These are phyloP conservation scores for Botrytis tulipae DNA, from an alignment of 2,329 filamentous ascomycete genomes.

Conservation along the genomic window DNA sequence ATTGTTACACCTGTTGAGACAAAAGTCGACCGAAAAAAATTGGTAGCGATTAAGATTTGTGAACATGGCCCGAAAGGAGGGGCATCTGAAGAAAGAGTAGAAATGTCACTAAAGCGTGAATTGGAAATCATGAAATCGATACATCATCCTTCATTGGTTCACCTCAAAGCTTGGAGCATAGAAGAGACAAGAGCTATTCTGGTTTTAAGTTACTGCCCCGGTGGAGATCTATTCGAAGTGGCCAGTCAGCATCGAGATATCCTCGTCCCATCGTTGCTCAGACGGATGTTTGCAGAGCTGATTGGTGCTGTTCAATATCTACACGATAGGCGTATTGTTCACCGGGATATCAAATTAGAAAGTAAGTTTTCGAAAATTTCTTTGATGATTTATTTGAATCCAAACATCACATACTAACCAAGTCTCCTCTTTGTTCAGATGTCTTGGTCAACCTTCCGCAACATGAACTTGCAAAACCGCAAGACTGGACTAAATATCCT, in stretches of 20 bases:
- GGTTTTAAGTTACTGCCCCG: conserved; percentile 87
- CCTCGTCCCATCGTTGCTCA: conserved; percentile 67
- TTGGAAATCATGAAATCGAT: conserved; percentile 89
- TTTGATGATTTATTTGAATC: not conserved
- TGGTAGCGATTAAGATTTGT: conserved; percentile 94
- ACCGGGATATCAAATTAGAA: conserved; percentile 97
- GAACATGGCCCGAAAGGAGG: conserved; percentile 92
- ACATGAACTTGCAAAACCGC: conserved; percentile 60
- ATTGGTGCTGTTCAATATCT: conserved; percentile 83
- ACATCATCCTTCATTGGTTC: conserved; percentile 84
- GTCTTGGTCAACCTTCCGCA: conserved; percentile 83
- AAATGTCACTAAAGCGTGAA: conserved; percentile 91
- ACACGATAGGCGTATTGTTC: conserved; percentile 82
- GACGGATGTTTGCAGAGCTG: conserved; percentile 86
- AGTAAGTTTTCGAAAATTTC: conserved; percentile 57
- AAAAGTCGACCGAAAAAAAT: conserved; percentile 65
- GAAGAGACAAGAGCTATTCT: conserved; percentile 79
- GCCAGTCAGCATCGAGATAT: conserved; percentile 70
- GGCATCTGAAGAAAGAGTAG: conserved; percentile 87
- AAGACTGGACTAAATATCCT: conserved; percentile 73
- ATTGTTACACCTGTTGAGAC: conserved; percentile 37
- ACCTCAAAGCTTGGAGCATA: conserved; percentile 87
- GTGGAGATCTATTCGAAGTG: conserved; percentile 92
- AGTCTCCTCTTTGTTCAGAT: conserved; percentile 51
- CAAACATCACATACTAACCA: not conserved